Conservation (phyloP, 768 basidiomycete species). For the Rhizopogon sp. region DNA sequence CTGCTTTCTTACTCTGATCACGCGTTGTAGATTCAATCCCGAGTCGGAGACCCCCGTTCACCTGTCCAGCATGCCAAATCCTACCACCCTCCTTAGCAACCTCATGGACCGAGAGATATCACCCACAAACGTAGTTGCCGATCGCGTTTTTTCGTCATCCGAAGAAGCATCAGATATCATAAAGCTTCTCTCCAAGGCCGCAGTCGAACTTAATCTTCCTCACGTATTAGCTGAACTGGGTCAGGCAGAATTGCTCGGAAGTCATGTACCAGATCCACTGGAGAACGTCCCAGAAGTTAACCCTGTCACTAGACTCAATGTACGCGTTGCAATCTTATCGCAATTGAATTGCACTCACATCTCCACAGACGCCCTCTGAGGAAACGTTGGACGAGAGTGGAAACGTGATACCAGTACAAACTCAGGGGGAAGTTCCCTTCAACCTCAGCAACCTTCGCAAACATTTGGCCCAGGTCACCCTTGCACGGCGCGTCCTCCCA, state of each 20-base stretch:
- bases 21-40: slow-evolving; percentile 31
- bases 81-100: slow-evolving; percentile 34
- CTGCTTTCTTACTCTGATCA: slow-evolving; percentile 10
- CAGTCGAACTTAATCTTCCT: slow-evolving; percentile 49
- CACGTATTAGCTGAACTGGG: slow-evolving; percentile 53
- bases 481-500: slow-evolving; percentile 58
- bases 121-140: slow-evolving; percentile 47
- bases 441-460: slow-evolving; percentile 68
- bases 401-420: slow-evolving; percentile 15
- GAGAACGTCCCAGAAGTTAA: slow-evolving; percentile 52
- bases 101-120: slow-evolving; percentile 47
- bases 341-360: not conserved
- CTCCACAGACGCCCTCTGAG: slow-evolving; percentile 11
- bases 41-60: slow-evolving; percentile 22
- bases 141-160: slow-evolving; percentile 49
- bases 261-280: slow-evolving; percentile 35
- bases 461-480: slow-evolving; percentile 58
- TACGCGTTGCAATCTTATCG: slow-evolving; percentile 11
- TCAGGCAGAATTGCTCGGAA: slow-evolving; percentile 44
- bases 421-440: slow-evolving; percentile 53
- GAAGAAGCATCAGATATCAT: slow-evolving; percentile 54
- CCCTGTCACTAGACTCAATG: slow-evolving; percentile 52
- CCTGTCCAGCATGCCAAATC: slow-evolving; percentile 9
- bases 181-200: slow-evolving; percentile 51
- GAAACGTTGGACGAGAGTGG: slow-evolving; percentile 15